Percentiles rank a stretch among this genome's conserved stretches.
phyloP scores from a whole-genome alignment of 2,329 filamentous ascomycete species.

The Colletotrichum sp. region DNA sequence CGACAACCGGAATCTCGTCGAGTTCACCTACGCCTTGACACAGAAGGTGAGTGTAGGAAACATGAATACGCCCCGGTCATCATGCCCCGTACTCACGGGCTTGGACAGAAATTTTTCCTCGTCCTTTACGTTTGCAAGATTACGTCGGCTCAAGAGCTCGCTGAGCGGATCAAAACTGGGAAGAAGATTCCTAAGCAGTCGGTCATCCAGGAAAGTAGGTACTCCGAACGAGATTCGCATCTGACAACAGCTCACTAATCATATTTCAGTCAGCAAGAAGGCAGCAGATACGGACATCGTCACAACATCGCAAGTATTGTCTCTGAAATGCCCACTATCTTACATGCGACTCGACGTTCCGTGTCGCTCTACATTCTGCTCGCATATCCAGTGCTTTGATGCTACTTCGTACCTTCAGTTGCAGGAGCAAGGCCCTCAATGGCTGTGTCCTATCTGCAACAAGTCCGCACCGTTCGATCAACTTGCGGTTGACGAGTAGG shows the following conservation, averaged over 20 bases:
- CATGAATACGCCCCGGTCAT: background rate
- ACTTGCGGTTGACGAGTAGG: conserved; percentile 86
- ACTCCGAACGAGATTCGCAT: background rate
- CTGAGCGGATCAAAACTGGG: conserved; percentile 66
- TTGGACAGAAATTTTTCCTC: conserved; percentile 71
- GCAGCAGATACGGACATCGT: conserved; percentile 89
- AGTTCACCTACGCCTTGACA: conserved; percentile 92
- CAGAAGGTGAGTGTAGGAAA: conserved; percentile 68
- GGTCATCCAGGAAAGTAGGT: conserved; percentile 84
- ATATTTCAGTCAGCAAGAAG: conserved; percentile 71
- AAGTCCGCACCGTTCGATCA: conserved; percentile 81
- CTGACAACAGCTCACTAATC: background rate
- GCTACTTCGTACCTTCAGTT: conserved; percentile 89
- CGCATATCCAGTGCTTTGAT: conserved; percentile 95
- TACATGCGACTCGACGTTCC: conserved; percentile 82
- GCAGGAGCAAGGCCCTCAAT: conserved; percentile 95
- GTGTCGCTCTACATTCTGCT: conserved; percentile 79
- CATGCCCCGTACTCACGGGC: conserved; percentile 19
- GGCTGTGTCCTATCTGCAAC: conserved; percentile 94
- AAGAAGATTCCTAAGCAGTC: conserved; percentile 79
- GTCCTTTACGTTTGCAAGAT: conserved; percentile 78
- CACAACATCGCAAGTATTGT: conserved; percentile 86
- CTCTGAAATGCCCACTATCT: conserved; percentile 90
- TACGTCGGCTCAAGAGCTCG: conserved; percentile 74
- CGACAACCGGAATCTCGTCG: conserved; percentile 70